Base-by-base conservation (phyloP, 73 alveolate genomes). In the Effrenium voratum region DNA sequence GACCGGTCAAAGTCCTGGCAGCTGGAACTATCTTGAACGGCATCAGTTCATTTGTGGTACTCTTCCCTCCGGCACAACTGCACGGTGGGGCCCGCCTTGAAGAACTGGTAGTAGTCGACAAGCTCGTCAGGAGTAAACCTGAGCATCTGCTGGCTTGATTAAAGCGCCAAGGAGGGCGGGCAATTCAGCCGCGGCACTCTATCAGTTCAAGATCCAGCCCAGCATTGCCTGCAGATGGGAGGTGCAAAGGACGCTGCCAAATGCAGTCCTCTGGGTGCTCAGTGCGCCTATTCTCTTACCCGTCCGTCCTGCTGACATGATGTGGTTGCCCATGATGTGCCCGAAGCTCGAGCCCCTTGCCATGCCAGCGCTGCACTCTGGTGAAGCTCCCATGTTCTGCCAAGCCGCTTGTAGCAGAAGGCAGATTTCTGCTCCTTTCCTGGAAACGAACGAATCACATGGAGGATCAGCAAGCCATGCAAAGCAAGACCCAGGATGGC, bases 221-320 rank as follows among this genome's bases (percentile, higher is more conserved):
- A 0, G 97, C 87, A 40, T 90, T 90, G 66, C 97, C 97, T 90
- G 97, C 66, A 4, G 84, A 41, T 52, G 63, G 63, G 19, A 8
- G 8, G 26, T 52, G 63, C 26, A 8, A 52, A 8, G 63, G 63
- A 52, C 63, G 63, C 63, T n/a, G n/a, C n/a, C n/a, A n/a, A n/a
- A n/a, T n/a, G n/a, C n/a, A n/a, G n/a, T n/a, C n/a, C n/a, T n/a
- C n/a, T n/a, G n/a, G n/a, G 34, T 2, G 36, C 72, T 57, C 2
- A 1, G 72, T 3, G 72, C 72, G 2, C 2, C 19, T 32, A 3
- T 5, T 1, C 1, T 3, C 32, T 13, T 32, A 57, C n/a, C n/a
- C n/a, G n/a, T n/a, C n/a, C n/a, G 59, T 66, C 97, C 97, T 90
- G 87, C 97, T 5, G 97, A 90, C 24, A 90, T 66, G 97, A 90